phyloP scores from a whole-genome alignment of 352 stramenopile genomes.

The Pythium vanterpoolii region DNA sequence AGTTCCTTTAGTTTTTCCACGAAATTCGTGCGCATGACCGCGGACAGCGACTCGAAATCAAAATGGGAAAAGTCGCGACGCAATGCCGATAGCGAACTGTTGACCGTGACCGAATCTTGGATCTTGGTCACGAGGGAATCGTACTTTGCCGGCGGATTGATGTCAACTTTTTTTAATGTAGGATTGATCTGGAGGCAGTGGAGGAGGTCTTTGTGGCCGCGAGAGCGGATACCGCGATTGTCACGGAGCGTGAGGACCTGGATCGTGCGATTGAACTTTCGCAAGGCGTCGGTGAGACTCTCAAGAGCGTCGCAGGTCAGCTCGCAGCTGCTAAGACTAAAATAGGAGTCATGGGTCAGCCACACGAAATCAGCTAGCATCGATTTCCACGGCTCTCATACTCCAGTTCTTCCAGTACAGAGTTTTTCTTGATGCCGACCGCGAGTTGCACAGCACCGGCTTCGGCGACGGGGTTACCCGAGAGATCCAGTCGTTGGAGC shows the following conservation, averaged over 20 bases:
- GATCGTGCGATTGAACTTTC: slow-evolving; percentile 54
- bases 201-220: slow-evolving; percentile 40
- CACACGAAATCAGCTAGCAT: background rate
- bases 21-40: slow-evolving; percentile 56
- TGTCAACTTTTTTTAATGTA: slow-evolving; percentile 25
- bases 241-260: slow-evolving; percentile 34
- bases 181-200: slow-evolving; percentile 46
- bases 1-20: slow-evolving; percentile 59
- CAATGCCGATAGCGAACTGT: slow-evolving; percentile 29
- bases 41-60: slow-evolving; percentile 37
- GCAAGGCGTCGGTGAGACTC: slow-evolving; percentile 28
- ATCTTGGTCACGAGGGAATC: slow-evolving; percentile 28
- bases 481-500: slow-evolving; percentile 38
- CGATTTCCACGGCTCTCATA: slow-evolving; percentile 12
- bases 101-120: slow-evolving; percentile 39
- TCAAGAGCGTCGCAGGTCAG: slow-evolving; percentile 44
- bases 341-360: background rate
- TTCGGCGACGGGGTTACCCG: slow-evolving; percentile 43
- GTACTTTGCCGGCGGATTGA: slow-evolving; percentile 32
- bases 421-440: slow-evolving; percentile 50
- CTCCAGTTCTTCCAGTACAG: slow-evolving; percentile 39
- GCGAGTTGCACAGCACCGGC: slow-evolving; percentile 43
- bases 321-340: slow-evolving; percentile 38
- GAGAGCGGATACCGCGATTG: slow-evolving; percentile 43
- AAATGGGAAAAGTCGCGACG: slow-evolving; percentile 26